Percentiles rank a stretch among this genome's conserved stretches.
Evolutionary conservation across 2,329 filamentous ascomycete genomes (phyloP).

Genomic region (Aspergillus chevalieri): DNA sequence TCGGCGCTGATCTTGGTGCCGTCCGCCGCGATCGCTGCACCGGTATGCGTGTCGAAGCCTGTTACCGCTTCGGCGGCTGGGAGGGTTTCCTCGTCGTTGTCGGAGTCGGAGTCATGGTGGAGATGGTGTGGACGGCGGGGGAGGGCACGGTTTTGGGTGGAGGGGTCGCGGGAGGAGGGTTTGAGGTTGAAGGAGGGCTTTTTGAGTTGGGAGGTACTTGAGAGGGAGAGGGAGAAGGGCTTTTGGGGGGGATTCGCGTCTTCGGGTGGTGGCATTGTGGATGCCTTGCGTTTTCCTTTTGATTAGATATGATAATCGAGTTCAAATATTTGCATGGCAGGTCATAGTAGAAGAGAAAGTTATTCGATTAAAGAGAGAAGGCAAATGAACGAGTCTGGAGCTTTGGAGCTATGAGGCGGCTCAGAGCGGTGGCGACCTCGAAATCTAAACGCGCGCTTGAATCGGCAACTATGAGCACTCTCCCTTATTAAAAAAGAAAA

Average conservation of each 20-base stretch:
- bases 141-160: slow-evolving; percentile 14
- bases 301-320: neutral
- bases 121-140: slow-evolving; percentile 25
- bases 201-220: slow-evolving; percentile 24
- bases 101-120: slow-evolving; percentile 46
- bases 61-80: slow-evolving; percentile 43
- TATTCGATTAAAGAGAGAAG: neutral
- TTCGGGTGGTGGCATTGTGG: slow-evolving; percentile 13
- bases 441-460: slow-evolving; percentile 11
- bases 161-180: slow-evolving; percentile 14
- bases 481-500: too few species aligned
- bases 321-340: neutral
- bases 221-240: slow-evolving; percentile 38
- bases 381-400: neutral
- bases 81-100: slow-evolving; percentile 26
- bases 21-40: slow-evolving; percentile 37
- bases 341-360: too few species aligned
- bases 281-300: neutral
- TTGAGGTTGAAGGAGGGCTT: slow-evolving; percentile 30
- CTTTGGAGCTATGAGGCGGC: slow-evolving; percentile 7
- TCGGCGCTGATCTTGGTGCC: slow-evolving; percentile 23
- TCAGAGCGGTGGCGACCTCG: slow-evolving; percentile 11
- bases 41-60: slow-evolving; percentile 47
- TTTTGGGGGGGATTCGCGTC: slow-evolving; percentile 16
- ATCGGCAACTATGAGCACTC: neutral